Conservation (phyloP, 2,329 filamentous ascomycete genomes). For the Diaporthe capsici region DNA sequence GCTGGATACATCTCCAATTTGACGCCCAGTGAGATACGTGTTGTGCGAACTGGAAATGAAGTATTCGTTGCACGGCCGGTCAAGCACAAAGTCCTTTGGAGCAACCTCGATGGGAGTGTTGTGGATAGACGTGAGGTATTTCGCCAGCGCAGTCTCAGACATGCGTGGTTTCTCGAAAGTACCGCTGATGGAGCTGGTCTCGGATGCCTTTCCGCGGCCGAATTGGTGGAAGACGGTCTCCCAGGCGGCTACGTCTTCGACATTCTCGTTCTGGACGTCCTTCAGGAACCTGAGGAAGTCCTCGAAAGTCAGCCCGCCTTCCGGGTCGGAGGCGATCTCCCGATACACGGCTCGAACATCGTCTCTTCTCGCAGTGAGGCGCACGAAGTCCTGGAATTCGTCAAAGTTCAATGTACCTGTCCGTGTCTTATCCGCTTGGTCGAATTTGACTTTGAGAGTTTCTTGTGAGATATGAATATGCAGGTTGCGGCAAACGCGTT, state of each 20-base stretch:
- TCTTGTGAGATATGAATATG: conserved; percentile 91
- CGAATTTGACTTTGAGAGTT: conserved; percentile 81
- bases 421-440: conserved; percentile 75
- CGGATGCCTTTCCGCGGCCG: conserved; percentile 61
- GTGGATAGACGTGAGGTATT: conserved; percentile 80
- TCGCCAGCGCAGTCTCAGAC: conserved; percentile 83
- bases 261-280: conserved; percentile 81
- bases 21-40: conserved; percentile 92
- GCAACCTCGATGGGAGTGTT: conserved; percentile 77
- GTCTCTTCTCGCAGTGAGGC: conserved; percentile 84
- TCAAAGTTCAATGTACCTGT: conserved; percentile 79
- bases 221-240: conserved; percentile 79
- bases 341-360: conserved; percentile 85
- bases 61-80: conserved; percentile 94
- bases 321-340: conserved; percentile 68
- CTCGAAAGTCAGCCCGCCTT: conserved; percentile 75
- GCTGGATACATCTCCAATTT: conserved; percentile 90
- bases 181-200: conserved; percentile 49
- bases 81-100: conserved; percentile 74
- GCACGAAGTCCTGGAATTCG: conserved; percentile 88
- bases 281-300: conserved; percentile 85
- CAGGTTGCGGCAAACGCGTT: conserved; percentile 87
- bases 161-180: conserved; percentile 71
- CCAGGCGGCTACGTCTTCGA: conserved; percentile 79
- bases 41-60: conserved; percentile 99